Evolutionary conservation across 805 yeast species (phyloP).

Genomic region (Saccharomycopsis fermentans): DNA sequence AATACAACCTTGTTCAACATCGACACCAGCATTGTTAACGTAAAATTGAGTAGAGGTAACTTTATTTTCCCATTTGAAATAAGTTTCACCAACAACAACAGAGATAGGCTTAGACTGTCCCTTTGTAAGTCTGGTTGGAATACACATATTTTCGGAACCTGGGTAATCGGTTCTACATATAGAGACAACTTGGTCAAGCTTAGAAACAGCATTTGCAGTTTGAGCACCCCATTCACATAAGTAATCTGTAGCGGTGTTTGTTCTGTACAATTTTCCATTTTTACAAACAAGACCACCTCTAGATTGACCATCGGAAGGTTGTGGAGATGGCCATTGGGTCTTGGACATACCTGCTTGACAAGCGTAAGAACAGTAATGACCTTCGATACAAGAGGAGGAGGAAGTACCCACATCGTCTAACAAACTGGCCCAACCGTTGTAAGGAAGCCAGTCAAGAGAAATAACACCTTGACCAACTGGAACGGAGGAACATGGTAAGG

Average conservation of each 20-base stretch:
- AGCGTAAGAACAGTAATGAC: conserved; percentile 66
- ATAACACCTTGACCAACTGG: conserved; percentile 68
- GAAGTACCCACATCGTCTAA: conserved; percentile 47
- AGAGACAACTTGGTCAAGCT: conserved; percentile 60
- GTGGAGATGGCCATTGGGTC: conserved; percentile 67
- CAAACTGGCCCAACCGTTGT: conserved; percentile 40
- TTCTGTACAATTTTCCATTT: conserved; percentile 52
- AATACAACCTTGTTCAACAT: conserved; percentile 80
- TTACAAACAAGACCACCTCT: conserved; percentile 63
- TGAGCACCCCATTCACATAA: conserved; percentile 67
- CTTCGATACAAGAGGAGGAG: conserved; percentile 50
- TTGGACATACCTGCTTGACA: conserved; percentile 75
- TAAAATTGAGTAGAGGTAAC: conserved; percentile 92
- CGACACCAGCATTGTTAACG: conserved; percentile 93
- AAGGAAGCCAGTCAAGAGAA: conserved; percentile 43
- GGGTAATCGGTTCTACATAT: conserved; percentile 98
- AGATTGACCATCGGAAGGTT: conserved; percentile 59
- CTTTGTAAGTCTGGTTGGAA: conserved; percentile 74
- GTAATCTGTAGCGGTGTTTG: conserved; percentile 40
- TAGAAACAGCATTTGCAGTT: conserved; percentile 57
- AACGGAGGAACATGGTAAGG: conserved; percentile 53
- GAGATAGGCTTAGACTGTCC: conserved; percentile 59
- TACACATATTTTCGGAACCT: conserved; percentile 96
- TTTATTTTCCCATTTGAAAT: conserved; percentile 75
- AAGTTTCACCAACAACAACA: conserved; percentile 66